These are phyloP conservation scores for Claviceps purpurea DNA, from an alignment of 2,329 filamentous ascomycete genomes.

Conservation along the genomic window DNA sequence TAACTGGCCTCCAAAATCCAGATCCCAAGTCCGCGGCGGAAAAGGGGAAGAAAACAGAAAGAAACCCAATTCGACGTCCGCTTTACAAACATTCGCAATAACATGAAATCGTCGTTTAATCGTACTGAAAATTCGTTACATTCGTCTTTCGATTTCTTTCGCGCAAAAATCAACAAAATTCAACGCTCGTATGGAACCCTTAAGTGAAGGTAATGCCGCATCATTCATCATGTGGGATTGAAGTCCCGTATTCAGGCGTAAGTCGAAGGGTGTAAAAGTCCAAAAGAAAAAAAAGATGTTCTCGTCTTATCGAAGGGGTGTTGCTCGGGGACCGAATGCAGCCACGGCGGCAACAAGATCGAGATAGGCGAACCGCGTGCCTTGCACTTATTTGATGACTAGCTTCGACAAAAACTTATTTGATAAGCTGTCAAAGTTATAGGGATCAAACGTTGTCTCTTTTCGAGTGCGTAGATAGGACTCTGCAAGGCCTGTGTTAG, in stretches of 20 bases:
- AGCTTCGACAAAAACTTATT: slow-evolving; percentile 97
- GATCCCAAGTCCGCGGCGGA: background rate
- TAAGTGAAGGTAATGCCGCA: too few relatives aligned
- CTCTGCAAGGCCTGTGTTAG: slow-evolving; percentile 42
- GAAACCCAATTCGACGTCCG: background rate
- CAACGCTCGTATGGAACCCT: background rate
- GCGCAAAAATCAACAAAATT: background rate
- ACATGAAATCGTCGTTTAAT: slow-evolving; percentile 21
- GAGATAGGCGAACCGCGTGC: background rate
- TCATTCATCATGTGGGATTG: too few relatives aligned
- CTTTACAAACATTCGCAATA: background rate
- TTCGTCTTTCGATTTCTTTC: background rate
- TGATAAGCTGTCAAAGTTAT: slow-evolving; percentile 87
- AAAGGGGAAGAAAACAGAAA: background rate
- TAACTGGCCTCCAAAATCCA: background rate
- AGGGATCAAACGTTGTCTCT: slow-evolving; percentile 72
- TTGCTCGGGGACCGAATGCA: background rate
- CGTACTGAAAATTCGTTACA: slow-evolving; percentile 13
- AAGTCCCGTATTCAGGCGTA: slow-evolving; percentile 16
- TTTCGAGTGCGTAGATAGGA: slow-evolving; percentile 70
- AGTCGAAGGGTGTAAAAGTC: slow-evolving; percentile 16
- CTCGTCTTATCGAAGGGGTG: background rate
- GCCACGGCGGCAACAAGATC: background rate
- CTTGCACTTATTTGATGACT: slow-evolving; percentile 76
- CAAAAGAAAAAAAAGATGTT: slow-evolving; percentile 6